Evolutionary conservation across 2,329 filamentous ascomycete genomes (phyloP).

Genomic region (Fusarium brachygibbosum): DNA sequence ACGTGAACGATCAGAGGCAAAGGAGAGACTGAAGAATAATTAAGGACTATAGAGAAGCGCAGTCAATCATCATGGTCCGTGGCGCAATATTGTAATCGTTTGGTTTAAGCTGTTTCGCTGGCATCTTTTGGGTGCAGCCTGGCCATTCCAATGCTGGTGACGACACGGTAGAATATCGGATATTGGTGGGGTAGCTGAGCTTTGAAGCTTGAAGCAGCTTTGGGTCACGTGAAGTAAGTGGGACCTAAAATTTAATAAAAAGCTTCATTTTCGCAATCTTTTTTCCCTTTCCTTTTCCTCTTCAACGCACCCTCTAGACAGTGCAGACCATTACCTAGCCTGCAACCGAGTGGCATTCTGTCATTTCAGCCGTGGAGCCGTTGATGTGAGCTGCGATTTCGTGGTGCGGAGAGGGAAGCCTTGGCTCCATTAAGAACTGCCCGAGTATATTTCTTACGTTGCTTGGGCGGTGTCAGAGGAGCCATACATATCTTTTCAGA

Average conservation of each 20-base stretch:
- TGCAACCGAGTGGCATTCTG: slow-evolving; percentile 78
- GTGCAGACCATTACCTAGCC: slow-evolving; percentile 79
- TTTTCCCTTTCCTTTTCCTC: slow-evolving; percentile 50
- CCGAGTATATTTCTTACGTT: slow-evolving; percentile 59
- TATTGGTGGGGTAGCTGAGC: slow-evolving; percentile 43
- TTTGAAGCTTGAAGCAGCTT: not conserved
- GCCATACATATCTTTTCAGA: slow-evolving; percentile 52
- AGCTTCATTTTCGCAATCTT: slow-evolving; percentile 7
- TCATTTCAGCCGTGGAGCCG: slow-evolving; percentile 66
- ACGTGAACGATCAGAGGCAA: slow-evolving; percentile 10
- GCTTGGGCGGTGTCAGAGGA: slow-evolving; percentile 60
- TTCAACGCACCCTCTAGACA: slow-evolving; percentile 86
- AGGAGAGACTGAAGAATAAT: slow-evolving; percentile 27
- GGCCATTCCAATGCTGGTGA: slow-evolving; percentile 37
- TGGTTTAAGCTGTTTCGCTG: slow-evolving; percentile 43
- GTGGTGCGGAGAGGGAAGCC: slow-evolving; percentile 67
- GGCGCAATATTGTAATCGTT: slow-evolving; percentile 21
- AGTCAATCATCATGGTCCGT: slow-evolving; percentile 47
- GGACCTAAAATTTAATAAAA: slow-evolving; percentile 28
- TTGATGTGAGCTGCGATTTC: slow-evolving; percentile 75
- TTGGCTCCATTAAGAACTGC: slow-evolving; percentile 71
- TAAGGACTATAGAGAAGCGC: slow-evolving; percentile 41
- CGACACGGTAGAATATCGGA: slow-evolving; percentile 45
- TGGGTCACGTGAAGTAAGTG: slow-evolving; percentile 34
- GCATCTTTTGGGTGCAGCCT: slow-evolving; percentile 48